Conservation (phyloP, 2,329 filamentous ascomycete species). For the Colletotrichum agaves region DNA sequence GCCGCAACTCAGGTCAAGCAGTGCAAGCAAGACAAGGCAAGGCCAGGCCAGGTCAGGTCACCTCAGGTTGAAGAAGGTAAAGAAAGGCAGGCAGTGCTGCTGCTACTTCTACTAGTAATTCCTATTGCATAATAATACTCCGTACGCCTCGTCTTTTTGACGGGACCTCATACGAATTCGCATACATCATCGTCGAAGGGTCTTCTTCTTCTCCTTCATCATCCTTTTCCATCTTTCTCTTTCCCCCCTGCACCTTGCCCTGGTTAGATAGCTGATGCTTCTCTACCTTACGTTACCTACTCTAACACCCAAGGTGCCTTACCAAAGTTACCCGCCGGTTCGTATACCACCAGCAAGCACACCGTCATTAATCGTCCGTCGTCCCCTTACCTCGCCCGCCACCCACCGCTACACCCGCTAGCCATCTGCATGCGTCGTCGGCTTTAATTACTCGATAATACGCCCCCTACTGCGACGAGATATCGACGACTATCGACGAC, state of each 20-base stretch:
- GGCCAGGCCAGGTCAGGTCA: background rate
- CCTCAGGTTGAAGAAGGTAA: conserved; percentile 2
- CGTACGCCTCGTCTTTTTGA: conserved; percentile 32
- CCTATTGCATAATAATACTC: conserved; percentile 33
- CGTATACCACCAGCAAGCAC: background rate
- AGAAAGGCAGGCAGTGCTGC: conserved; percentile 26
- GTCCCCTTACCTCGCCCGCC: background rate
- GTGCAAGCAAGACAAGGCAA: conserved; percentile 1
- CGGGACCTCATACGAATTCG: conserved; percentile 22
- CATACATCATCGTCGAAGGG: conserved; percentile 27
- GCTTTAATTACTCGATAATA: background rate
- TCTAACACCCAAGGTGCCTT: background rate
- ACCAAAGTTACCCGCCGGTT: background rate
- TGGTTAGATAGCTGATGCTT: background rate
- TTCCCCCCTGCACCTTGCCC: background rate
- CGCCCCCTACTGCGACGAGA: conserved; percentile 1
- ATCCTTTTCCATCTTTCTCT: background rate
- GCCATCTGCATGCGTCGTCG: background rate
- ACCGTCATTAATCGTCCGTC: background rate
- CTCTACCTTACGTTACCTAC: background rate
- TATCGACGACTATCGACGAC: background rate
- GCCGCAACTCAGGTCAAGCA: background rate
- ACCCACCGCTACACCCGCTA: background rate
- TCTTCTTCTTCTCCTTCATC: background rate
- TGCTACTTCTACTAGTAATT: background rate